Percentiles rank a stretch among this genome's conserved stretches.
phyloP scores from a whole-genome alignment of 139 green algal species.

The Mesostigma viride region DNA sequence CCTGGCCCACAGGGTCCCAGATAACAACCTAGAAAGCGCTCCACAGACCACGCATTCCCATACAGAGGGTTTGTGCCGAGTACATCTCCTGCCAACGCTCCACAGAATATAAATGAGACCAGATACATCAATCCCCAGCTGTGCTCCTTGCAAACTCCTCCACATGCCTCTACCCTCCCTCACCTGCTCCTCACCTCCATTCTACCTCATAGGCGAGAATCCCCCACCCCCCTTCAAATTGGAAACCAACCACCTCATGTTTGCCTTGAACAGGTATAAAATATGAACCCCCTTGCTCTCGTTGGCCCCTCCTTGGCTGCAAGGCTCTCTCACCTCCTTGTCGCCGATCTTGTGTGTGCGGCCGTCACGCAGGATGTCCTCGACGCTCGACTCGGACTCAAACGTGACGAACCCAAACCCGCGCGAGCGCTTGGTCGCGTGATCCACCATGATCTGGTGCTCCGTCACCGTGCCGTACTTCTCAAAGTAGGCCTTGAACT shows the following conservation, averaged over 20 bases:
- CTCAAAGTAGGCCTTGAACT: slow-evolving; percentile 59
- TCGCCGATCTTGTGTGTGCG: slow-evolving; percentile 79
- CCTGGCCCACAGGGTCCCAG: too few relatives aligned
- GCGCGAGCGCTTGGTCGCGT: slow-evolving; percentile 75
- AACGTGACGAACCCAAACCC: slow-evolving; percentile 97
- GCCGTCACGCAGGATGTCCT: slow-evolving; percentile 65
- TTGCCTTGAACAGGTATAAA: neutral
- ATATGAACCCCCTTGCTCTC: slow-evolving; percentile 2
- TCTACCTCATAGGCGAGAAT: slow-evolving; percentile 11
- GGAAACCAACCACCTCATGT: neutral
- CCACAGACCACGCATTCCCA: too few relatives aligned
- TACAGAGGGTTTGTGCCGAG: too few relatives aligned
- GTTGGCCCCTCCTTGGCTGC: neutral
- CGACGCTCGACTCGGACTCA: slow-evolving; percentile 65
- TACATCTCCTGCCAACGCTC: too few relatives aligned
- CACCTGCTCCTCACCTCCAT: neutral
- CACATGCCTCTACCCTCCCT: neutral
- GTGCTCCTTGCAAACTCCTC: too few relatives aligned
- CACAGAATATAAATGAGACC: too few relatives aligned
- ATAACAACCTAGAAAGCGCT: too few relatives aligned
- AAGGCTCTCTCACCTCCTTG: slow-evolving; percentile 48
- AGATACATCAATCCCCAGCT: too few relatives aligned
- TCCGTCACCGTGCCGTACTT: slow-evolving; percentile 69
- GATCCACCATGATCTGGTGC: slow-evolving; percentile 89
- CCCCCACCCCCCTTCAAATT: neutral